phyloP scores from a whole-genome alignment of 1,284 basidiomycete species.

The Heterobasidion occidentale region DNA sequence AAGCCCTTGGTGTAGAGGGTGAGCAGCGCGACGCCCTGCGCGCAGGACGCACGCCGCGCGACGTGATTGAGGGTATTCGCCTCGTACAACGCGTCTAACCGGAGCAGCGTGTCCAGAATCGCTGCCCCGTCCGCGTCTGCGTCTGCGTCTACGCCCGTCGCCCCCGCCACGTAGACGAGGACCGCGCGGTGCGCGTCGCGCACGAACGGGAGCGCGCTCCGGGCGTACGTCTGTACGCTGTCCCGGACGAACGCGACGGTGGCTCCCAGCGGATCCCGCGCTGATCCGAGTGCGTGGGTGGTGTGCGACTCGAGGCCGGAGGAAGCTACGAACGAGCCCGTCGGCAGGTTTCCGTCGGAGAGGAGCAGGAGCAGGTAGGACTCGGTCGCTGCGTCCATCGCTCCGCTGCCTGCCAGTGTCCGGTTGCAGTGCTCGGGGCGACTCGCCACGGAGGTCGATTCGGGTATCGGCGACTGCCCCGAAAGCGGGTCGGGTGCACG shows the following conservation, averaged over 20 bases:
- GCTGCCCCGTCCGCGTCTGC: conserved; percentile 7
- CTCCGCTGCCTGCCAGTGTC: background rate
- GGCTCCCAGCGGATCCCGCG: conserved; percentile 23
- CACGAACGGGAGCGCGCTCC: conserved; percentile 71
- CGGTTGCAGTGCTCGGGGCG: background rate
- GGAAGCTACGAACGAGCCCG: conserved; percentile 88
- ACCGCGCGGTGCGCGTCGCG: conserved; percentile 54
- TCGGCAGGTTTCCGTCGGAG: conserved; percentile 79
- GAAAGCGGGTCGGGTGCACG: background rate
- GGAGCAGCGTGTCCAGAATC: conserved; percentile 33
- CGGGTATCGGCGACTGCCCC: background rate
- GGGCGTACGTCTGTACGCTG: conserved; percentile 69
- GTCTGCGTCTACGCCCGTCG: background rate
- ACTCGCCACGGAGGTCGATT: background rate
- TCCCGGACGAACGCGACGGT: conserved; percentile 61
- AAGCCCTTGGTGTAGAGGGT: conserved; percentile 85
- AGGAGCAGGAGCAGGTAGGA: conserved; percentile 66
- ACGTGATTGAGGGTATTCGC: conserved; percentile 87
- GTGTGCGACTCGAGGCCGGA: conserved; percentile 87
- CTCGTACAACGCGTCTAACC: conserved; percentile 77
- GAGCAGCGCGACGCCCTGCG: conserved; percentile 91
- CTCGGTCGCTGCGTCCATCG: conserved; percentile 30
- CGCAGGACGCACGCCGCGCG: conserved; percentile 77
- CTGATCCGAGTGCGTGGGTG: conserved; percentile 77
- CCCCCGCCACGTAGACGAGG: conserved; percentile 2